Conservation (phyloP, 306 rosid species). For the Canavalia ensiformis region DNA sequence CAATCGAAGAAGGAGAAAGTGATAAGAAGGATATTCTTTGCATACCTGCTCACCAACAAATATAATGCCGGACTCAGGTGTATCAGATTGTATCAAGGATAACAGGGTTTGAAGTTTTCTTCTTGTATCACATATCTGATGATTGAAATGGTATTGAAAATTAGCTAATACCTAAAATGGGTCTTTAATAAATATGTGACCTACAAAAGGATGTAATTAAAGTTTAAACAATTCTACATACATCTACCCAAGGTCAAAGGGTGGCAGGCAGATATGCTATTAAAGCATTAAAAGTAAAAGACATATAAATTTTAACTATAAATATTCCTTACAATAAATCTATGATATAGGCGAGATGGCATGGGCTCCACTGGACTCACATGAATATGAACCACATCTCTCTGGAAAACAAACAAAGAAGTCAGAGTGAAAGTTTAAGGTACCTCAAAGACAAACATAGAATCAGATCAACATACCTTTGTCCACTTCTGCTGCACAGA, state of each 20-base stretch:
- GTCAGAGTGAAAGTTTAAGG: conserved; percentile 36
- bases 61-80: conserved; percentile 78
- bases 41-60: conserved; percentile 86
- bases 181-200: conserved; percentile 31
- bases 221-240: conserved; percentile 32
- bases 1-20: conserved; percentile 24
- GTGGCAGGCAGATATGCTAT: conserved; percentile 22
- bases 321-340: conserved; percentile 73
- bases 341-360: conserved; percentile 81
- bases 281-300: neutral
- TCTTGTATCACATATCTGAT: conserved; percentile 66
- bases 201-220: conserved; percentile 3
- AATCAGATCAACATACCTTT: conserved; percentile 65
- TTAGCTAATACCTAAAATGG: conserved; percentile 37
- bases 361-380: conserved; percentile 83
- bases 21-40: conserved; percentile 48
- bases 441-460: conserved; percentile 45
- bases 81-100: conserved; percentile 73
- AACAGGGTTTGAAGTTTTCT: conserved; percentile 71
- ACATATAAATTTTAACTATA: neutral
- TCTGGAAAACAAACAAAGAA: conserved; percentile 62
- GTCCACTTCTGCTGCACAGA: conserved; percentile 98
- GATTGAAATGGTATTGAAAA: conserved; percentile 49
- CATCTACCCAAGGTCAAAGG: conserved; percentile 33
- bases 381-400: conserved; percentile 83